Evolutionary conservation across 441 rosid genomes (phyloP), one percentile per base, ranked within the genome.

Genomic region (Eutrema salsugineum): DNA sequence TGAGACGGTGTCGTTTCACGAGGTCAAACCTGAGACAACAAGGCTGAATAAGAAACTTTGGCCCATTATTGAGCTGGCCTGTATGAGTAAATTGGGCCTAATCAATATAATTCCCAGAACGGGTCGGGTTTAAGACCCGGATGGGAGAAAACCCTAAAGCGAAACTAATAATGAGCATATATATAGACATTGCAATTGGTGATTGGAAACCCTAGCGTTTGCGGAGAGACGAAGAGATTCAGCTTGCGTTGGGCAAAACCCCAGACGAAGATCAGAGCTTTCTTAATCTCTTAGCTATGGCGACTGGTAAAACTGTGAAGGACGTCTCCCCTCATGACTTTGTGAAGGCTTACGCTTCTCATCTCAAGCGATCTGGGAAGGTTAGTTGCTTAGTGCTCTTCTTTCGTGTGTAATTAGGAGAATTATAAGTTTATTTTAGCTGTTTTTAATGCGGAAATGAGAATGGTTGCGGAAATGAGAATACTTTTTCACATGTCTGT

Each of bases 341-440:
- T 48, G 81, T 78, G 0, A 78, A 78, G 72, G 81, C 78, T 8
- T 78, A 78, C 9, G 81, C 81, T 63, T 56, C 81, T 36, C 81
- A 78, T 51, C 81, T 78, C 81, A 78, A 78, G 67, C 78, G 81
- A 68, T 78, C 81, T 68, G 81, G 81, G 32, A 78, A 78, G 81
- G 81, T 78, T 15, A 11, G 66, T 61, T 10, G 17, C 4, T 35
- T 5, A 1, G 5, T 77, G 4, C 19, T 14, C 30, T 43, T 43
- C 7, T 36, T 43, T 20, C 2, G 3, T 48, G 56, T 40, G 22
- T 51, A n/a, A 11, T 2, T 44, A 24, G 42, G 19, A 16, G 28
- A 12, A 16, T 8, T 51, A 0, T 19, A 33, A 6, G 0, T 1
- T 32, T 24, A 28, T 15, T 19, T 17, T 4, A 47, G 7, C 6